Evolutionary conservation across 768 basidiomycete genomes (phyloP).

Genomic region (Cystofilobasidium capitatum): DNA sequence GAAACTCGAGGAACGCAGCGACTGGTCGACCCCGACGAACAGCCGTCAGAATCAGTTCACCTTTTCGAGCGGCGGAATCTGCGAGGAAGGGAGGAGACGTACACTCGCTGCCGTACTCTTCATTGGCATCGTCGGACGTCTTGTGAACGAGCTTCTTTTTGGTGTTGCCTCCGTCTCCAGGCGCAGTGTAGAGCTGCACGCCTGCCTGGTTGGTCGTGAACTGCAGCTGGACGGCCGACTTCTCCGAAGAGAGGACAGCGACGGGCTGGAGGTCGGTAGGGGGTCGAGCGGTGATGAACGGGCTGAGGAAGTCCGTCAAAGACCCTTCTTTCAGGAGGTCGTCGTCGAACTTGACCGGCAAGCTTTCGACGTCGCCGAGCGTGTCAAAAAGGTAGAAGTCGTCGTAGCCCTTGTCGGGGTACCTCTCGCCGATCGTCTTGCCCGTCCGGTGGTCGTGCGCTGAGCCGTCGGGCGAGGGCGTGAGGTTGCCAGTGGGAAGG

Average conservation of each 20-base stretch:
- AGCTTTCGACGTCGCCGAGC: not conserved
- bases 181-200: constrained; percentile 24
- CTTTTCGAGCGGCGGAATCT: too few relatives aligned
- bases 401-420: constrained; percentile 22
- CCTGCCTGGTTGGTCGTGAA: constrained; percentile 24
- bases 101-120: constrained; percentile 15
- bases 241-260: constrained; percentile 16
- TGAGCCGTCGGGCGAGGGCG: constrained; percentile 7
- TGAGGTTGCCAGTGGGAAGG: constrained; percentile 16
- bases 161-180: constrained; percentile 3
- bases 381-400: constrained; percentile 25
- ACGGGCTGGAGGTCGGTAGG: constrained; percentile 2
- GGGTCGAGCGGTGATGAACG: not conserved
- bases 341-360: not conserved
- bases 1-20: constrained; percentile 18
- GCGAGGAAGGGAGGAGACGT: not conserved
- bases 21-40: not conserved
- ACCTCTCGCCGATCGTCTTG: constrained; percentile 21
- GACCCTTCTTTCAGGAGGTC: not conserved
- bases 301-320: not conserved
- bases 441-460: constrained; percentile 20
- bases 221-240: constrained; percentile 6
- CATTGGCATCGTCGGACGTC: not conserved
- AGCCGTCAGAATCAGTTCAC: too few relatives aligned
- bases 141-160: constrained; percentile 14